These are phyloP conservation scores for Myriosclerotinia curreyana DNA, from an alignment of 2,329 filamentous ascomycete genomes.

Conservation along the genomic window DNA sequence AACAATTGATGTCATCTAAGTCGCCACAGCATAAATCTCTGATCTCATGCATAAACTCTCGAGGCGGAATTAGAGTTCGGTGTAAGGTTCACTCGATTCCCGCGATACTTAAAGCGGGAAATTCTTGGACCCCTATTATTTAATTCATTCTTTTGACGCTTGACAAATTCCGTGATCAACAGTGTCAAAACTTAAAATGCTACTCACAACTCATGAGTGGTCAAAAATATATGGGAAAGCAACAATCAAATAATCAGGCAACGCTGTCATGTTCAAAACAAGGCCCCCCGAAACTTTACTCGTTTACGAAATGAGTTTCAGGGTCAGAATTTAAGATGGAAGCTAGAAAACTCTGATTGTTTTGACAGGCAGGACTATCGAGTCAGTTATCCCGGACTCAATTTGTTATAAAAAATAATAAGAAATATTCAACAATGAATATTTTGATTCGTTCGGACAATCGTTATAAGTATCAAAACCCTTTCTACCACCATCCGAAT, in stretches of 20 bases:
- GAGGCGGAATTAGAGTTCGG: neutral
- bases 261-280: slow-evolving; percentile 1
- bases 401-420: neutral
- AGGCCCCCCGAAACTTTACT: neutral
- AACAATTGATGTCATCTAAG: neutral
- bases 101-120: neutral
- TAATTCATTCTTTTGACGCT: neutral
- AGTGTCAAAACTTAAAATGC: neutral
- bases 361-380: slow-evolving; percentile 12
- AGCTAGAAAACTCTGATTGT: slow-evolving; percentile 1
- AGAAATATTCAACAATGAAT: slow-evolving; percentile 2
- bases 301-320: neutral
- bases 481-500: slow-evolving; percentile 8
- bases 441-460: slow-evolving; percentile 20
- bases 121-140: neutral
- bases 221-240: neutral
- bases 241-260: neutral
- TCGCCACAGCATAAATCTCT: neutral
- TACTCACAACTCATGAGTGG: neutral
- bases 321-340: neutral
- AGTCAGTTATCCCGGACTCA: neutral
- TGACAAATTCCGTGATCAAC: neutral
- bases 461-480: slow-evolving; percentile 1
- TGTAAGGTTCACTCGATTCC: neutral
- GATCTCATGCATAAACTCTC: neutral